Evolutionary conservation across 2,329 filamentous ascomycete genomes (phyloP), one percentile per base, ranked within the genome.

Genomic region (Acephala macrosclerotiorum): DNA sequence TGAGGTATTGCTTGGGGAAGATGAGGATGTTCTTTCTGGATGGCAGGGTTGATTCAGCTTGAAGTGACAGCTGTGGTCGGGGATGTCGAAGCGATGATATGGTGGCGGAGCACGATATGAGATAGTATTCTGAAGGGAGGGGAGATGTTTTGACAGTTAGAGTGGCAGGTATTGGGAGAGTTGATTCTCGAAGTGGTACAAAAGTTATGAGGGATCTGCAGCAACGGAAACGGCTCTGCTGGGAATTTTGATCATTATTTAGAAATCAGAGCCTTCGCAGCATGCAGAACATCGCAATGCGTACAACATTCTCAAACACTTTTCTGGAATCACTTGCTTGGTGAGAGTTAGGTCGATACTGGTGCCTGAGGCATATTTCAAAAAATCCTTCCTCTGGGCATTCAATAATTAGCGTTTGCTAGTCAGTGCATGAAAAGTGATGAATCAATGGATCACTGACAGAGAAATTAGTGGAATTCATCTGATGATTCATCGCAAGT

Each of bases 1-100:
- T 53, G 12, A 53, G 12, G 18, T 33, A 29, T 18, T 53, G 49
- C 49, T 53, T 53, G 49, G 25, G 11, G 11, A n/a, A 22, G 14
- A 53, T 53, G 49, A 26, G 26, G 14, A 26, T 53, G 49, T 53
- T 53, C 25, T 53, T 53, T 22, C 14, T 53, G 12, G 49, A 29
- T 26, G 25, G 26, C 1, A 11, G 11, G 20, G 5, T 49, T 8
- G 2, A 6, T 16, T 42, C 12, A 49, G 3, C 5, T 9, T 49
- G 45, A 2, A 4, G 20, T 2, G n/a, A 25, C n/a, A 29, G 1
- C 22, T 11, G n/a, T n/a, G n/a, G n/a, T n/a, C n/a, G n/a, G n/a
- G n/a, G n/a, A n/a, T n/a, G n/a, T n/a, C n/a, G n/a, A n/a, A n/a
- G n/a, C n/a, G n/a, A n/a, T n/a, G n/a, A n/a, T n/a, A n/a, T n/a